phyloP scores from a whole-genome alignment of 2,329 filamentous ascomycete genomes.

The Gaeumannomyces sp. region DNA sequence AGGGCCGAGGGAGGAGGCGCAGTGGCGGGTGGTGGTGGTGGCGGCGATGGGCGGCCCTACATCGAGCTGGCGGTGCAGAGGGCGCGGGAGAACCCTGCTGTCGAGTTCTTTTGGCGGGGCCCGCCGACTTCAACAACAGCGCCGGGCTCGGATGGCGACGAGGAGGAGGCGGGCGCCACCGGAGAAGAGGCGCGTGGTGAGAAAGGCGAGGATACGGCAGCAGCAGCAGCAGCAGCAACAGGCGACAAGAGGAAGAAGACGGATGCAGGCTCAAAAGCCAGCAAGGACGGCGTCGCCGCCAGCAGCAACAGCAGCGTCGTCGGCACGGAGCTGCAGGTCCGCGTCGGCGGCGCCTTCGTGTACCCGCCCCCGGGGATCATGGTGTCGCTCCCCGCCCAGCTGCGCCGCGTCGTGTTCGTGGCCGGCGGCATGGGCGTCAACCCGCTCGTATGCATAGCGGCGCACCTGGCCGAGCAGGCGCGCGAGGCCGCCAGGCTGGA shows the following conservation, averaged over 20 bases:
- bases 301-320: conserved; percentile 50
- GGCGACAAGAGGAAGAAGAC: background rate
- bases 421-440: conserved; percentile 82
- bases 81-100: conserved; percentile 64
- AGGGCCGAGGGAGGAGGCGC: background rate
- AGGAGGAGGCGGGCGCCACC: background rate
- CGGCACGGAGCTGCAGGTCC: conserved; percentile 53
- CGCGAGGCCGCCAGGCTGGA: conserved; percentile 23
- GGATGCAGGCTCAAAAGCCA: no score
- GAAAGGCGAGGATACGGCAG: no score
- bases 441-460: conserved; percentile 69
- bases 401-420: conserved; percentile 63
- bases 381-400: conserved; percentile 25
- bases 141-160: background rate
- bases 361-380: conserved; percentile 57
- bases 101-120: conserved; percentile 67
- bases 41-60: conserved; percentile 36
- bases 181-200: no score
- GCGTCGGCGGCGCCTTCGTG: conserved; percentile 75
- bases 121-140: conserved; percentile 19
- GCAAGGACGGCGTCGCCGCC: no score
- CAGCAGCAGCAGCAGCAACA: background rate
- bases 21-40: background rate
- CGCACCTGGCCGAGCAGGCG: conserved; percentile 44
- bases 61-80: conserved; percentile 75